Evolutionary conservation across 208 protist genomes (phyloP).

Genomic region (Leishmania arabica): DNA sequence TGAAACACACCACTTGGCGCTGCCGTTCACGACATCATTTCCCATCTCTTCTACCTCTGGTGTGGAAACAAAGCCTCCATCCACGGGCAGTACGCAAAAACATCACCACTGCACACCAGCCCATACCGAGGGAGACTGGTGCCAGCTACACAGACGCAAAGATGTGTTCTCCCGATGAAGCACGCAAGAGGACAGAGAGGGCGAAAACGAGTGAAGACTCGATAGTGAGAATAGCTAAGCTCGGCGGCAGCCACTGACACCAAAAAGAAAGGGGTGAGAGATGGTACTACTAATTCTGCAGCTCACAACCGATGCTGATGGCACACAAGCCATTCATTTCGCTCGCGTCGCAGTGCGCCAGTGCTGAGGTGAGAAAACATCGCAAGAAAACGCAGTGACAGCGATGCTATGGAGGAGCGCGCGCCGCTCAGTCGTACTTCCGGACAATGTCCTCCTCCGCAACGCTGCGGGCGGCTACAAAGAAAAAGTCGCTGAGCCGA

Average conservation of each 20-base stretch:
- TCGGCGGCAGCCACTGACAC: background rate
- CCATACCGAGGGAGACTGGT: background rate
- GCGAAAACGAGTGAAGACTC: background rate
- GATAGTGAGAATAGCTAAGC: background rate
- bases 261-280: background rate
- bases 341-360: background rate
- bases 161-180: background rate
- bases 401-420: background rate
- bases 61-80: background rate
- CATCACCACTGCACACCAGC: background rate
- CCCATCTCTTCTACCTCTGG: background rate
- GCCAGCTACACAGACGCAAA: background rate
- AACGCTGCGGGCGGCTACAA: slow-evolving; percentile 57
- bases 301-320: background rate
- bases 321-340: background rate
- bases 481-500: slow-evolving; percentile 77
- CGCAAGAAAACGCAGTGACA: background rate
- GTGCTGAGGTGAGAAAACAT: background rate
- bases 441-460: slow-evolving; percentile 50
- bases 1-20: background rate
- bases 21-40: background rate
- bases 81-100: background rate
- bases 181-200: background rate
- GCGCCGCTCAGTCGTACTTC: slow-evolving; percentile 29
- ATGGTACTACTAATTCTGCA: background rate